Conservation (phyloP, 2,329 filamentous ascomycete species). For the Arthrinium phaeospermum region DNA sequence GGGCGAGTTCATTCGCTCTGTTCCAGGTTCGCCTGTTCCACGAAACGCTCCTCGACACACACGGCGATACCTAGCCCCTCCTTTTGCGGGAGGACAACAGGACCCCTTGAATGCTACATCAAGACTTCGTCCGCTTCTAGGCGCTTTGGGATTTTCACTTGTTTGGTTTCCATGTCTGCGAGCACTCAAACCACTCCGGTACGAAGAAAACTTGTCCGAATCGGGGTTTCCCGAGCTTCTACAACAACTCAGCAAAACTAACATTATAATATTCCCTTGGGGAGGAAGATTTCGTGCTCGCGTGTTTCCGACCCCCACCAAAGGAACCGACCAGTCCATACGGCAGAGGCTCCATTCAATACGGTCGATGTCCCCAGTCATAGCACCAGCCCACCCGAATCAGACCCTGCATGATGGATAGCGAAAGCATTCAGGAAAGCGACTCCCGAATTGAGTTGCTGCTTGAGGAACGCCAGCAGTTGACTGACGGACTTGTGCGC, state of each 20-base stretch:
- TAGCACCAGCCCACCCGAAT: conserved; percentile 13
- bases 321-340: background rate
- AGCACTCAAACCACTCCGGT: background rate
- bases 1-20: background rate
- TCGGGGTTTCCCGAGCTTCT: background rate
- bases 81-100: conserved; percentile 13
- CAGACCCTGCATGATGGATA: conserved; percentile 17
- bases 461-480: conserved; percentile 58
- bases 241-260: background rate
- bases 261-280: background rate
- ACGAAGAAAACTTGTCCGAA: background rate
- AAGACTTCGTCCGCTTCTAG: conserved; percentile 12
- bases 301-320: background rate
- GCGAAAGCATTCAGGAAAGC: conserved; percentile 40
- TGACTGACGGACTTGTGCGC: conserved; percentile 60
- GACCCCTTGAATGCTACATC: conserved; percentile 16
- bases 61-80: conserved; percentile 1
- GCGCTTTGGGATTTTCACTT: conserved; percentile 3
- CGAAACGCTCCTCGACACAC: conserved; percentile 1
- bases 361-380: conserved; percentile 13
- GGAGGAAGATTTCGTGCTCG: conserved; percentile 10
- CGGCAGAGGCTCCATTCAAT: conserved; percentile 9
- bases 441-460: conserved; percentile 50
- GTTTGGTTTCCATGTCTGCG: conserved; percentile 12
- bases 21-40: conserved; percentile 13